Conservation (phyloP, 805 yeast species). For the Sugiyamaella qingdaonensis region DNA sequence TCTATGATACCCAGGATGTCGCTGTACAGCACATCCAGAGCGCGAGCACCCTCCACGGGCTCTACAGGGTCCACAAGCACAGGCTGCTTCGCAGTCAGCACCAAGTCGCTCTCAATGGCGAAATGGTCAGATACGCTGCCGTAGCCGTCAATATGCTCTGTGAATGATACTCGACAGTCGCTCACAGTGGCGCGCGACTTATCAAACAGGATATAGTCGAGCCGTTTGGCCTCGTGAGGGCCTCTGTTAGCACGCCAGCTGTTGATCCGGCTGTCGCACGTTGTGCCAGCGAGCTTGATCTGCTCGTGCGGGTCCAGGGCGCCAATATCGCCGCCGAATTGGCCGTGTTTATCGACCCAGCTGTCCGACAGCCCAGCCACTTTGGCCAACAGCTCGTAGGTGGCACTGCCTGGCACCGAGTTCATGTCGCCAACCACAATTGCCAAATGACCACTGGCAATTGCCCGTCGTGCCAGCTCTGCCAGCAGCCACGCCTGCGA, state of each 20-base stretch:
- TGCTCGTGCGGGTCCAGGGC: constrained; percentile 47
- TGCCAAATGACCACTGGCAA: constrained; percentile 74
- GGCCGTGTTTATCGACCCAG: constrained; percentile 69
- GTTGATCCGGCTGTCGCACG: constrained; percentile 83
- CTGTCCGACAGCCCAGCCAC: constrained; percentile 72
- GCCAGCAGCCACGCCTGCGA: constrained; percentile 97
- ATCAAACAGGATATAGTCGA: constrained; percentile 86
- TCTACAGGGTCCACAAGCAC: background rate
- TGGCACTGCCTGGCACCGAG: constrained; percentile 81
- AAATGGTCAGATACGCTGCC: constrained; percentile 92
- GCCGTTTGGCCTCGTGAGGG: constrained; percentile 71
- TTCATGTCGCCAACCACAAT: constrained; percentile 92
- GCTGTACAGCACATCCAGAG: constrained; percentile 33
- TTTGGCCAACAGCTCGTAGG: constrained; percentile 64
- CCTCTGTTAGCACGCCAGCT: constrained; percentile 67
- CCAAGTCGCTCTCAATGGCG: constrained; percentile 45
- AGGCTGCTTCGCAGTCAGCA: background rate
- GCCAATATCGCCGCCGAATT: constrained; percentile 39
- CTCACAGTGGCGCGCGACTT: constrained; percentile 46
- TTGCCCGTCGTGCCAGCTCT: constrained; percentile 54
- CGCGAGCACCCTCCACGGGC: constrained; percentile 12
- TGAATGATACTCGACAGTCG: constrained; percentile 68
- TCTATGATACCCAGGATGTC: constrained; percentile 47
- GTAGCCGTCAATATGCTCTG: constrained; percentile 59
- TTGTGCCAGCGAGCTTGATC: constrained; percentile 68